These are phyloP conservation scores for Geotrichum reessii DNA, from an alignment of 1,139 yeast species.

Conservation along the genomic window DNA sequence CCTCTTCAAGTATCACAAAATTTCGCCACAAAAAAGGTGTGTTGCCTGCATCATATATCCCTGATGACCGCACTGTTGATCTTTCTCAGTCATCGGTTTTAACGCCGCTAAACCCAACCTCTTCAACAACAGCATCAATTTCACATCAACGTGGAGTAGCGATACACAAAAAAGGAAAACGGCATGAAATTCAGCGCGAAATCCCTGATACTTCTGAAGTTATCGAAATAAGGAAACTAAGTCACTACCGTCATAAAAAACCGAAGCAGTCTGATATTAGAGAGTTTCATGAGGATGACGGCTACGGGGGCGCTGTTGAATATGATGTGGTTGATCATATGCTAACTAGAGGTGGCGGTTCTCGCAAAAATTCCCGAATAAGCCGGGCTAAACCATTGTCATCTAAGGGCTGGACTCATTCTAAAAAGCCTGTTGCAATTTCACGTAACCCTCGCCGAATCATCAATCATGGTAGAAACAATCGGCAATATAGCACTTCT, in stretches of 20 bases:
- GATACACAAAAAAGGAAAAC: conserved; percentile 4
- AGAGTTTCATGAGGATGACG: conserved; percentile 6
- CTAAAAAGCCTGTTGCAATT: not conserved
- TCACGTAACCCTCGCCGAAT: conserved; percentile 2
- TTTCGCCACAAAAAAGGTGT: conserved; percentile 1
- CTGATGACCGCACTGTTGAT: not conserved
- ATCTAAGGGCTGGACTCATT: not conserved
- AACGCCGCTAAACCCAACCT: not conserved
- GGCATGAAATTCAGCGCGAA: not conserved
- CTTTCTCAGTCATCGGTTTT: not conserved
- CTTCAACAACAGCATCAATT: not conserved
- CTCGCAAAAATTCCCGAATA: not conserved
- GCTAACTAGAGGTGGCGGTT: conserved; percentile 5
- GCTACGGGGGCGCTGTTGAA: conserved; percentile 10
- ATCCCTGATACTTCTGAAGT: not conserved
- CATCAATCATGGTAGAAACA: not conserved
- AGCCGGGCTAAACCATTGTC: not conserved
- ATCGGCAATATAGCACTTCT: not conserved
- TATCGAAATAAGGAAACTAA: not conserved
- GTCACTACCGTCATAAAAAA: not conserved
- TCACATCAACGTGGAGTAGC: conserved; percentile 6
- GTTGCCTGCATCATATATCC: conserved; percentile 8
- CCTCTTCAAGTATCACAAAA: not conserved
- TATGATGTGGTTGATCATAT: conserved; percentile 13
- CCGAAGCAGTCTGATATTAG: conserved; percentile 7